A percentile compares a stretch with the other conserved stretches of the same genome.
Evolutionary conservation across 208 protist species (phyloP).

Genomic region (Vickermania spadyakhi): DNA sequence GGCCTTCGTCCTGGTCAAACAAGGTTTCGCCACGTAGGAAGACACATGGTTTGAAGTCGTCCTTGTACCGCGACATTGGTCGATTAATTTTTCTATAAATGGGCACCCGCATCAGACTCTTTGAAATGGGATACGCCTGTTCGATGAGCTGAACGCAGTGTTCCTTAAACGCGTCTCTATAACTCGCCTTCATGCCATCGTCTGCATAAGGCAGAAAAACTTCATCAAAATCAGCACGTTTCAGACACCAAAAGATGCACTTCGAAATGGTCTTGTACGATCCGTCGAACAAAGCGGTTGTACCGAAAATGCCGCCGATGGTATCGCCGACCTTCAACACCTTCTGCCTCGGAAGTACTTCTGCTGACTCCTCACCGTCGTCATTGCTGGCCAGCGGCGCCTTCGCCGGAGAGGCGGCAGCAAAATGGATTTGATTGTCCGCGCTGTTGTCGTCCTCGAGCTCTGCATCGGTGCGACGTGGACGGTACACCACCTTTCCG

Average conservation of each 20-base stretch:
- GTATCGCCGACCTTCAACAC: conserved; percentile 28
- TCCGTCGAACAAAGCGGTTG: conserved; percentile 31
- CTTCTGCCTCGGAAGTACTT: background rate
- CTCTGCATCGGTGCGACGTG: background rate
- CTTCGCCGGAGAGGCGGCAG: background rate
- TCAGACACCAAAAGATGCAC: conserved; percentile 72
- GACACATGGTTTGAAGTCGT: conserved; percentile 60
- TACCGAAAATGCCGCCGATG: conserved; percentile 78
- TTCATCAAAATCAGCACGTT: conserved; percentile 45
- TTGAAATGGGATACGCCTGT: conserved; percentile 24
- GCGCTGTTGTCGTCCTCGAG: background rate
- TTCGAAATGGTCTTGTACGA: conserved; percentile 62
- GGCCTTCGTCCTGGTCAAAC: conserved; percentile 58
- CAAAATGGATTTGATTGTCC: too few species aligned
- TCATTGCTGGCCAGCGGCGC: background rate
- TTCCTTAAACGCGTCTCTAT: conserved; percentile 27
- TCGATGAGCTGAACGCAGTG: conserved; percentile 38
- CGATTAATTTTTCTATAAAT: conserved; percentile 61
- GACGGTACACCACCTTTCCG: conserved; percentile 54
- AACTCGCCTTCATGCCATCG: conserved; percentile 38
- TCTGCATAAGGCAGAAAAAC: conserved; percentile 49
- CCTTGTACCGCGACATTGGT: conserved; percentile 25
- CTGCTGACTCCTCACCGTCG: background rate
- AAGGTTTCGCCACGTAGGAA: conserved; percentile 53
- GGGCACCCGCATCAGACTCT: conserved; percentile 47